Conservation (phyloP, 371 early-diverging fungal species). For the Mucor irregularis region DNA sequence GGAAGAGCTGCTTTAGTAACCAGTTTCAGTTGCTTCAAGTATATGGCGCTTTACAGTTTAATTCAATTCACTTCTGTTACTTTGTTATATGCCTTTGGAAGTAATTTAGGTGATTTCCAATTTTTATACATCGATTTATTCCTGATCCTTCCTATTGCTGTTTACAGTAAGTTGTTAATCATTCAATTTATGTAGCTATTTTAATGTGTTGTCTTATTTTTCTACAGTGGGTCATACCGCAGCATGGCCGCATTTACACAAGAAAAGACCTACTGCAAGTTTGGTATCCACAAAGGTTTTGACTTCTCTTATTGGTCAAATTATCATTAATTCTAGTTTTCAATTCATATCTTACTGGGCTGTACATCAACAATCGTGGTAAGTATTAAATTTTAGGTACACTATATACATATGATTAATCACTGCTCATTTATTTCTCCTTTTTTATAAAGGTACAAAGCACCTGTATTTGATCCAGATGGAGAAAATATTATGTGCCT, state of each 20-base stretch:
- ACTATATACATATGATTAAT: background rate
- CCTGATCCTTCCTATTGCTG: conserved; percentile 89
- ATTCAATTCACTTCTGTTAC: conserved; percentile 92
- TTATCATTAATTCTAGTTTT: conserved; percentile 74
- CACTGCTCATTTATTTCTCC: background rate
- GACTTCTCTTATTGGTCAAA: conserved; percentile 88
- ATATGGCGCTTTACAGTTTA: conserved; percentile 91
- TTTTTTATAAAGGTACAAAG: conserved; percentile 37
- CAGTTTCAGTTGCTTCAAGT: conserved; percentile 97
- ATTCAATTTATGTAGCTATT: background rate
- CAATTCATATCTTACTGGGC: conserved; percentile 74
- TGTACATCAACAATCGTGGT: conserved; percentile 77
- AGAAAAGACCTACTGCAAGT: conserved; percentile 91
- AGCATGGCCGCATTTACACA: conserved; percentile 71
- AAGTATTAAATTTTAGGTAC: conserved; percentile 27
- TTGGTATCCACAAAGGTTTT: conserved; percentile 89
- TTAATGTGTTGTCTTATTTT: background rate
- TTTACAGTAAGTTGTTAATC: conserved; percentile 61
- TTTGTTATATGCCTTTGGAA: conserved; percentile 82
- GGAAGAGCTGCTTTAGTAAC: conserved; percentile 98
- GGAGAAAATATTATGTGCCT: conserved; percentile 70
- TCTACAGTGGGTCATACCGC: conserved; percentile 78
- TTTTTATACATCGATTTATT: conserved; percentile 91
- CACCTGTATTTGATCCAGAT: conserved; percentile 65
- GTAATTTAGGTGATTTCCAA: conserved; percentile 91